Percentiles rank a stretch among this genome's conserved stretches.
phyloP scores from a whole-genome alignment of 768 basidiomycete genomes.

The Amanita phalloides region DNA sequence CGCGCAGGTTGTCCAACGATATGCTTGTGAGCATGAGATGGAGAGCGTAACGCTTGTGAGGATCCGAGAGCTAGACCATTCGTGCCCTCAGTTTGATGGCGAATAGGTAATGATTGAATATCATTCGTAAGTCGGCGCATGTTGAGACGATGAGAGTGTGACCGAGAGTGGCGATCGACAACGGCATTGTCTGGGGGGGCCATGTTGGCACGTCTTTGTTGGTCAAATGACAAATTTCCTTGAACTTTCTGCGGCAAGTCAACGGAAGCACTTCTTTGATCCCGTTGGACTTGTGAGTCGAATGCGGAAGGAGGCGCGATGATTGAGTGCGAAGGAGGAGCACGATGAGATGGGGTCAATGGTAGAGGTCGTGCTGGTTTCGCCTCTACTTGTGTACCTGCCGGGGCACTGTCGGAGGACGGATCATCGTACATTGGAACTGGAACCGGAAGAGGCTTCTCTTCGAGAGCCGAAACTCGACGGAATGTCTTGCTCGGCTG shows the following conservation, averaged over 20 bases:
- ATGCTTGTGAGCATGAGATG: not conserved
- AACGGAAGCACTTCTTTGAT: not conserved
- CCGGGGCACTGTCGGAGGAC: not conserved
- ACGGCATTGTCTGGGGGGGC: not conserved
- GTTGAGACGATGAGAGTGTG: not conserved
- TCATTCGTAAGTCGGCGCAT: not conserved
- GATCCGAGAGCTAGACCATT: not conserved
- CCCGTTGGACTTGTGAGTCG: not conserved
- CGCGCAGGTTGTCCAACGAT: not conserved
- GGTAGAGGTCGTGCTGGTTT: conserved; percentile 7
- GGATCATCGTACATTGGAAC: conserved; percentile 10
- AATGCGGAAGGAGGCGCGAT: not conserved
- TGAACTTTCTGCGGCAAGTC: not conserved
- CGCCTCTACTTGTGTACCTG: not conserved
- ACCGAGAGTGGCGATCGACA: not conserved
- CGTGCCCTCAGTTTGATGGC: not conserved
- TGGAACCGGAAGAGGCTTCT: conserved; percentile 18
- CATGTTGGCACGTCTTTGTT: not conserved
- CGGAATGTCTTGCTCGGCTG: not conserved
- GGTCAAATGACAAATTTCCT: not conserved
- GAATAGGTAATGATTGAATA: not conserved
- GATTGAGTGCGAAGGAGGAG: not conserved
- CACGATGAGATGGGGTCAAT: not conserved
- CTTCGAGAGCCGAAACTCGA: conserved; percentile 10
- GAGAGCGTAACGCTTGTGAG: not conserved